phyloP scores from a whole-genome alignment of 371 early-diverging fungal species.

The Mucor circinelloides region DNA sequence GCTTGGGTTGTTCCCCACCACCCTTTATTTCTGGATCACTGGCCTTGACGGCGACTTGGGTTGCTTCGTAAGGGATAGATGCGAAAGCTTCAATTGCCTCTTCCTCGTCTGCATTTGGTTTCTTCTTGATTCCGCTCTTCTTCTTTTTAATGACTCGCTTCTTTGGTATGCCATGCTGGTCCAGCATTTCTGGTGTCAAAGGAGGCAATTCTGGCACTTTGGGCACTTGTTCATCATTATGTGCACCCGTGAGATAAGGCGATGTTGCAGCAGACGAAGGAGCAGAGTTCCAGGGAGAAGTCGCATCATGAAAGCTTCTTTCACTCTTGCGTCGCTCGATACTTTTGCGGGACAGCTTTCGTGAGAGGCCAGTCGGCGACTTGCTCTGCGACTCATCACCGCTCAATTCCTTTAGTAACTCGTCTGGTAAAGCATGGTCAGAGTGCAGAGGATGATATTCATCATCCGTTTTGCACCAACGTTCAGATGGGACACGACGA shows the following conservation, averaged over 20 bases:
- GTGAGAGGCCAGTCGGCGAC: conserved; percentile 24
- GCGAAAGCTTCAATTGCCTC: conserved; percentile 26
- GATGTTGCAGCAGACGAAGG: conserved; percentile 19
- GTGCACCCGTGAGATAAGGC: conserved; percentile 3
- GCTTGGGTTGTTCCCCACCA: conserved; percentile 4
- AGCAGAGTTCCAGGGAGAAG: conserved; percentile 13
- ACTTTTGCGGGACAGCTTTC: conserved; percentile 29
- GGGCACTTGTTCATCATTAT: conserved; percentile 5
- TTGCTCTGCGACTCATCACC: conserved; percentile 17
- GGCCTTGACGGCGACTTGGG: neutral
- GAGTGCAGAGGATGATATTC: neutral
- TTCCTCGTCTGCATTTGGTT: neutral
- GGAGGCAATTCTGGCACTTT: conserved; percentile 26
- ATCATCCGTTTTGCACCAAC: conserved; percentile 34
- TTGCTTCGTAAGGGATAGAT: conserved; percentile 44
- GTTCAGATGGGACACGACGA: conserved; percentile 39
- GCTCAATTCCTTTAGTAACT: conserved; percentile 24
- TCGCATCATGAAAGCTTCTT: conserved; percentile 20
- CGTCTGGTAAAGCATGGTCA: conserved; percentile 18
- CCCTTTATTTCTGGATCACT: neutral
- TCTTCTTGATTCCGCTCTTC: conserved; percentile 1
- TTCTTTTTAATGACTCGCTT: conserved; percentile 12
- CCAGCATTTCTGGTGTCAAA: conserved; percentile 2
- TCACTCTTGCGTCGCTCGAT: conserved; percentile 35
- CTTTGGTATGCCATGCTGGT: neutral